Conservation (phyloP, 352 stramenopile species). For the Globisporangium abappressorium region DNA sequence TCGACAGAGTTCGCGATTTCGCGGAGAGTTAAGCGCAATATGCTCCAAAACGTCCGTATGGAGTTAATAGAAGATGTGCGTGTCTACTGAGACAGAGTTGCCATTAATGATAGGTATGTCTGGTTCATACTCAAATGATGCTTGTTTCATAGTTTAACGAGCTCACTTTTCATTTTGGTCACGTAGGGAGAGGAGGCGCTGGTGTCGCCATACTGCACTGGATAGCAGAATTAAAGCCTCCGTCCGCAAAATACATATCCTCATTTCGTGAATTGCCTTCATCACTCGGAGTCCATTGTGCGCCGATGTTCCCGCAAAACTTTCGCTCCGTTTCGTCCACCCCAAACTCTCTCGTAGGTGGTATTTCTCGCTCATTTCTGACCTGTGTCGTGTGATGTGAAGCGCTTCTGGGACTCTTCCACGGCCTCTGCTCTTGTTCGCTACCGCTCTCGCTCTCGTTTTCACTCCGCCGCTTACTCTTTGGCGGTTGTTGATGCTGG, state of each 20-base stretch:
- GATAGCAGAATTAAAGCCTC: not conserved
- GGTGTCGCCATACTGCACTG: not conserved
- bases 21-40: conserved; percentile 12
- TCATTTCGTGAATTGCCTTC: not conserved
- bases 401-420: conserved; percentile 17
- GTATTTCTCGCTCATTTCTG: not conserved
- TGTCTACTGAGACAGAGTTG: too few relatives aligned
- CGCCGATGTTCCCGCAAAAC: not conserved
- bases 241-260: conserved; percentile 1
- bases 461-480: conserved; percentile 16
- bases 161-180: not conserved
- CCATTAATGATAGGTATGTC: too few relatives aligned
- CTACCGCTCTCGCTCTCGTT: not conserved
- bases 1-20: conserved; percentile 49
- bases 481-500: not conserved
- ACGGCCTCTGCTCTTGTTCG: not conserved
- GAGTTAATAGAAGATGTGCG: too few relatives aligned
- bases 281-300: not conserved
- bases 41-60: too few relatives aligned
- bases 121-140: not conserved
- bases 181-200: not conserved
- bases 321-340: not conserved
- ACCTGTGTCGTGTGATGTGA: not conserved
- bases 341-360: not conserved
- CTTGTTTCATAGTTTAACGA: not conserved